These are phyloP conservation scores for Trifolium fragiferum DNA, from an alignment of 306 rosid genomes.

Conservation along the genomic window DNA sequence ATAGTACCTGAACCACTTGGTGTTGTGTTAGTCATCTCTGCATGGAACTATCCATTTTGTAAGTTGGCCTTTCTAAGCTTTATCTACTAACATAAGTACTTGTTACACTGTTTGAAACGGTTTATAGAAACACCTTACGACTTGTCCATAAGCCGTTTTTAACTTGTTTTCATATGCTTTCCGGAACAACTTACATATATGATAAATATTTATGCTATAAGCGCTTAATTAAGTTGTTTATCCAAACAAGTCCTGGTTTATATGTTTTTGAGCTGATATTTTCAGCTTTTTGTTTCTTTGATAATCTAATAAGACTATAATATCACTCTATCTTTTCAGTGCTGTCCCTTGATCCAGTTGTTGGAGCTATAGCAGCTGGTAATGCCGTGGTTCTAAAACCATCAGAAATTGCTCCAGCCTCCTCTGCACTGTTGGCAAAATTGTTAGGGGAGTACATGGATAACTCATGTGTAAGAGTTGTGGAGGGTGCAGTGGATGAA, in stretches of 20 bases:
- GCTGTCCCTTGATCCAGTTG: constrained; percentile 83
- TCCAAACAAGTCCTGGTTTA: background rate
- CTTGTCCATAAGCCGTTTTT: background rate
- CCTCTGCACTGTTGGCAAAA: constrained; percentile 76
- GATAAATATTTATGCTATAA: background rate
- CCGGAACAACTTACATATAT: background rate
- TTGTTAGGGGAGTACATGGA: constrained; percentile 74
- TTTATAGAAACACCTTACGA: too few relatives aligned
- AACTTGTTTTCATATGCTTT: background rate
- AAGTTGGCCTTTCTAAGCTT: constrained; percentile 3
- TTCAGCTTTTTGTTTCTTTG: constrained; percentile 4
- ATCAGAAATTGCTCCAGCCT: constrained; percentile 82
- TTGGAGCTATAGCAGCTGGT: constrained; percentile 98
- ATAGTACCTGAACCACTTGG: constrained; percentile 94
- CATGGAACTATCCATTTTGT: constrained; percentile 98
- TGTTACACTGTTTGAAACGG: background rate
- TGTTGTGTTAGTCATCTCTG: constrained; percentile 75
- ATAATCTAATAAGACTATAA: constrained; percentile 1
- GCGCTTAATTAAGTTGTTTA: background rate
- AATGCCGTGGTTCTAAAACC: constrained; percentile 95
- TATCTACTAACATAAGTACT: background rate
- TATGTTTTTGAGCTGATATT: constrained; percentile 14
- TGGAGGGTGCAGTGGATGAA: constrained; percentile 86
- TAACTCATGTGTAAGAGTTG: constrained; percentile 68
- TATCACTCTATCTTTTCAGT: constrained; percentile 52